These are phyloP conservation scores for Phytophthora pluvialis DNA, from an alignment of 352 stramenopile species.

Conservation along the genomic window DNA sequence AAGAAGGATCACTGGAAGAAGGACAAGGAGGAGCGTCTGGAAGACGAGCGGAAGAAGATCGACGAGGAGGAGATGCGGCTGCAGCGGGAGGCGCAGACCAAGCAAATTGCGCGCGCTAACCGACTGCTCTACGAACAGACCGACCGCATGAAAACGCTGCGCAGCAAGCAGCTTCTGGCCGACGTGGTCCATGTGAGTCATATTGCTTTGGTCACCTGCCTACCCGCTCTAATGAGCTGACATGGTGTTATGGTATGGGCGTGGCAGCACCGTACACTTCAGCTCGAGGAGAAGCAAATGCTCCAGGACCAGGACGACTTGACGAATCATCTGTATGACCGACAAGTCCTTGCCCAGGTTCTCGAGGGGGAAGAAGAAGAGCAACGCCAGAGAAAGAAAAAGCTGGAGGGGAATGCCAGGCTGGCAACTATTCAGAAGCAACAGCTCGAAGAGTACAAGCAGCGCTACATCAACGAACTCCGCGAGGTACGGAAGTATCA, in stretches of 20 bases:
- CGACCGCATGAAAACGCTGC: conserved; percentile 92
- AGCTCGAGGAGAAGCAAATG: conserved; percentile 74
- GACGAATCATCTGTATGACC: conserved; percentile 58
- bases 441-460: conserved; percentile 88
- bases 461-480: conserved; percentile 78
- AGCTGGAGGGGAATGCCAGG: conserved; percentile 52
- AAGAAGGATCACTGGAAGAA: conserved; percentile 93
- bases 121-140: conserved; percentile 91
- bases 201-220: background rate
- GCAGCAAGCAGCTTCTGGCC: conserved; percentile 82
- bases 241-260: background rate
- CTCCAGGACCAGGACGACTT: conserved; percentile 71
- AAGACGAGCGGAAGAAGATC: conserved; percentile 74
- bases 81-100: conserved; percentile 69
- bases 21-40: conserved; percentile 86
- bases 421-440: conserved; percentile 71
- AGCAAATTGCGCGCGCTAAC: conserved; percentile 90
- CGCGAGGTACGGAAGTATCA: conserved; percentile 47
- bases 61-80: conserved; percentile 82
- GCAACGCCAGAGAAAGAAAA: conserved; percentile 44
- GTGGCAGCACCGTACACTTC: conserved; percentile 74
- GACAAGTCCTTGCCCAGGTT: conserved; percentile 58
- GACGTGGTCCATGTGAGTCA: conserved; percentile 82
- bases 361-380: conserved; percentile 63
- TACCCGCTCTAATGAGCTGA: background rate